Base-by-base conservation (phyloP, 148 eudicot genomes). In the Vaccinium myrtillus region DNA sequence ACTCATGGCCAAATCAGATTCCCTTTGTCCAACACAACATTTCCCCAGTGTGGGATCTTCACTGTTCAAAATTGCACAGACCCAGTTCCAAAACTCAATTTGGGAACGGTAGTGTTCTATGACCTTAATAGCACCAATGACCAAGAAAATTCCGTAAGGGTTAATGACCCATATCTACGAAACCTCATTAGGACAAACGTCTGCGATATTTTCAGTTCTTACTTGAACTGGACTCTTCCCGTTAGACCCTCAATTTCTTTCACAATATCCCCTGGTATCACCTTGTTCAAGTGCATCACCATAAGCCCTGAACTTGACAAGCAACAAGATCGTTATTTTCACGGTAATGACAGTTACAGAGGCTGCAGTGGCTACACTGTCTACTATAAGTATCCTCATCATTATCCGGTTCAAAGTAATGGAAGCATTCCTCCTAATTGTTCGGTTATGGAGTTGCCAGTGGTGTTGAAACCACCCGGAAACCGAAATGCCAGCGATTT, bases 281-380 rank as follows among this genome's bases (percentile, higher is more conserved):
- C 89, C 32, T 8, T 91, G 25, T 89, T 84, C 86, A 88, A 49
- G 51, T 91, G 93, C 61, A 73, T 11, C 0, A 82, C 6, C 58
- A n/a, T 6, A 30, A 30, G 11, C 0, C 25, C 27, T 30, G 8
- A 10, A 10, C 2, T 0, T 46, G 8, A 63, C 30, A 14, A 8
- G 16, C 58, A 77, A 36, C 30, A n/a, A 8, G 3, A 27, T 8
- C 25, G 58, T 8, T 23, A 12, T 18, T 73, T 56, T 25, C 59
- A 23, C 51, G 76, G 53, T 63, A 58, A 77, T 53, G 21, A 27
- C 15, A 23, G 70, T 30, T 39, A 36, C 56, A 51, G 55, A 36
- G 36, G 23, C 18, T 84, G 83, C 86, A 36, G 9, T 11, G 25
- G 14, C 23, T 23, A 54, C 56, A 70, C 67, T 18, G 7, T 84